Evolutionary conservation across 768 basidiomycete genomes (phyloP).

Genomic region (Tricholoma furcatifolium): DNA sequence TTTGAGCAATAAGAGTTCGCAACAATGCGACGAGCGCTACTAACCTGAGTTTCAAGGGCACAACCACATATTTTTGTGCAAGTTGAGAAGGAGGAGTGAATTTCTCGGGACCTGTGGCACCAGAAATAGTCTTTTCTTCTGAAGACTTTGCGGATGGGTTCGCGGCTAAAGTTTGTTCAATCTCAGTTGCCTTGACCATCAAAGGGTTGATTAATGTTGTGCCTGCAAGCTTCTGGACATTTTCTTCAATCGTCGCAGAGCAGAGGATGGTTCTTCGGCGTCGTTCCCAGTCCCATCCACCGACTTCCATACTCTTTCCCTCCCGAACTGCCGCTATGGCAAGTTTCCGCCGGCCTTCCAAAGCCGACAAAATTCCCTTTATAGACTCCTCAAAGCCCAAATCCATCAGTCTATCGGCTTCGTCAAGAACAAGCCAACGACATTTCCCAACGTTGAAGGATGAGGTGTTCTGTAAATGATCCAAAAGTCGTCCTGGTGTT

Average conservation of each 20-base stretch:
- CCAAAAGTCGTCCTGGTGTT: slow-evolving; percentile 92
- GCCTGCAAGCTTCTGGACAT: slow-evolving; percentile 92
- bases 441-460: slow-evolving; percentile 92
- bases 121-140: slow-evolving; percentile 15
- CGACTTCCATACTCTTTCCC: slow-evolving; percentile 68
- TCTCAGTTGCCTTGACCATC: slow-evolving; percentile 75
- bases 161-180: slow-evolving; percentile 30
- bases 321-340: slow-evolving; percentile 67
- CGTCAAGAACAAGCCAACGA: slow-evolving; percentile 94
- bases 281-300: slow-evolving; percentile 83
- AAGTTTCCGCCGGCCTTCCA: slow-evolving; percentile 80
- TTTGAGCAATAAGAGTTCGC: slow-evolving; percentile 72
- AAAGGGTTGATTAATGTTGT: slow-evolving; percentile 75
- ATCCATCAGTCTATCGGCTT: slow-evolving; percentile 97
- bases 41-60: slow-evolving; percentile 91
- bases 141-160: slow-evolving; percentile 15
- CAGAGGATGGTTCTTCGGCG: slow-evolving; percentile 86
- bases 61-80: slow-evolving; percentile 84
- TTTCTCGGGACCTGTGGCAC: slow-evolving; percentile 39
- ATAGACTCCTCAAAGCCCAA: slow-evolving; percentile 97
- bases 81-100: slow-evolving; percentile 96
- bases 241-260: slow-evolving; percentile 94
- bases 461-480: slow-evolving; percentile 94
- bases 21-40: slow-evolving; percentile 87
- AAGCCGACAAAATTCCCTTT: slow-evolving; percentile 79